Evolutionary conservation across 352 stramenopile genomes (phyloP).

Genomic region (Pythium rhizo-oryzae): DNA sequence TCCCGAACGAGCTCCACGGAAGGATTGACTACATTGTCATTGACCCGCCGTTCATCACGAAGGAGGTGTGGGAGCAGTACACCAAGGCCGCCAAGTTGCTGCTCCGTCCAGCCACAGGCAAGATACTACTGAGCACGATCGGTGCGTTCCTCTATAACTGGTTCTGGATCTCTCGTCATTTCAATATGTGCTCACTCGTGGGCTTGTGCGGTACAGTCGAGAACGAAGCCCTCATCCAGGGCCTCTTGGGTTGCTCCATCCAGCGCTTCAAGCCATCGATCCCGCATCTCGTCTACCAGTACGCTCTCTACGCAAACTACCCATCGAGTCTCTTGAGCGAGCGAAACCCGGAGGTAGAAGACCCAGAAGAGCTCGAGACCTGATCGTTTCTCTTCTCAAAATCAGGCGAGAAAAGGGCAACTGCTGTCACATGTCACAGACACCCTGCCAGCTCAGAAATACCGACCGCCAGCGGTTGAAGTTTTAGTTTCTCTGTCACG

Average conservation of each 20-base stretch:
- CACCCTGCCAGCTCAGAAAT: not conserved
- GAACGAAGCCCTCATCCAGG: constrained; percentile 85
- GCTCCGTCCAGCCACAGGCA: constrained; percentile 51
- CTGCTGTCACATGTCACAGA: constrained; percentile 19
- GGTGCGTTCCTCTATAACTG: constrained; percentile 33
- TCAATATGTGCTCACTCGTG: not conserved
- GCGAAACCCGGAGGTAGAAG: constrained; percentile 77
- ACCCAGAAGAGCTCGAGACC: constrained; percentile 12
- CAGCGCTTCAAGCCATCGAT: constrained; percentile 90
- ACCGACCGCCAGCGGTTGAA: not conserved
- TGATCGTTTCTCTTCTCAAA: not conserved
- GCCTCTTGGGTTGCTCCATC: constrained; percentile 76
- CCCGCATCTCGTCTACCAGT: constrained; percentile 96
- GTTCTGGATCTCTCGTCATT: no score
- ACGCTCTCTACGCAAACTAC: constrained; percentile 93
- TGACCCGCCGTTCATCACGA: constrained; percentile 95
- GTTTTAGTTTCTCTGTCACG: not conserved
- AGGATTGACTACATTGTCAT: constrained; percentile 93
- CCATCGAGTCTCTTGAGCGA: constrained; percentile 53
- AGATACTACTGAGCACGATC: constrained; percentile 92
- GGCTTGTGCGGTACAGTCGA: constrained; percentile 53
- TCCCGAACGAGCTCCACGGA: constrained; percentile 55
- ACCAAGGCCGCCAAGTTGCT: constrained; percentile 66
- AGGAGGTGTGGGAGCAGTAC: constrained; percentile 93
- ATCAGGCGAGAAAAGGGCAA: not conserved